Evolutionary conservation across 2,329 filamentous ascomycete genomes (phyloP), one percentile per base, ranked within the genome.

Genomic region (Fonsecaea nubica): DNA sequence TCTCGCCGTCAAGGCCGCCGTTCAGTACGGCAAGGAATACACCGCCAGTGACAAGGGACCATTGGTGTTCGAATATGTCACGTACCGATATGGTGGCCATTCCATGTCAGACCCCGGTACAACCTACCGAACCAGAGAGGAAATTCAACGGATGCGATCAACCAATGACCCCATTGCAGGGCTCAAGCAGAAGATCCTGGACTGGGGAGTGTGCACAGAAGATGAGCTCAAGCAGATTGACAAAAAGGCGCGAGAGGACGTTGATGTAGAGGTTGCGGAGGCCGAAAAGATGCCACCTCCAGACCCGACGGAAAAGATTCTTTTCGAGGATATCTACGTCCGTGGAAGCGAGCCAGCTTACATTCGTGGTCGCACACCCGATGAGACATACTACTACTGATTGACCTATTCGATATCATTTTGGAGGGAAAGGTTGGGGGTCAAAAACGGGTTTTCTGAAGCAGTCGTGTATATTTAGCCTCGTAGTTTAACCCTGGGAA

Each of bases 31-130:
- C 78, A 97, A 95, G 85, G 87, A 96, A 78, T 96, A 90, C 85
- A 90, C 92, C 72, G 83, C 86, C 67, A 84, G 87, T 69, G 93
- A 90, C 80, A 93, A 97, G 81, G 94, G 94, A 70, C 95, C 95
- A 72, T 87, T 99, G 71, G 95, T 99, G 76, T 90, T 96, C 81
- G 95, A 99, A 85, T 99, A 97, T 81, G 93, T 99, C 77, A 99
- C 95, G 76, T 99, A 99, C 90, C 89, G 95, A 77, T 99, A 99
- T 81, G 95, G 95, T 80, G 95, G 95, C 74, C 95, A 99, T 90
- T 97, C 93, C 83, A 99, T 99, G 95, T 98, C 94, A 78, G 95
- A 99, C 82, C 95, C 95, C 67, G 95, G 95, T 80, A 99, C 95
- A 81, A 98, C 95, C 76, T 99, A 99, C 90, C 91, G 93, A 81